These are phyloP conservation scores for Tuber melanosporum DNA, from an alignment of 495 filamentous ascomycete genomes.

Conservation along the genomic window DNA sequence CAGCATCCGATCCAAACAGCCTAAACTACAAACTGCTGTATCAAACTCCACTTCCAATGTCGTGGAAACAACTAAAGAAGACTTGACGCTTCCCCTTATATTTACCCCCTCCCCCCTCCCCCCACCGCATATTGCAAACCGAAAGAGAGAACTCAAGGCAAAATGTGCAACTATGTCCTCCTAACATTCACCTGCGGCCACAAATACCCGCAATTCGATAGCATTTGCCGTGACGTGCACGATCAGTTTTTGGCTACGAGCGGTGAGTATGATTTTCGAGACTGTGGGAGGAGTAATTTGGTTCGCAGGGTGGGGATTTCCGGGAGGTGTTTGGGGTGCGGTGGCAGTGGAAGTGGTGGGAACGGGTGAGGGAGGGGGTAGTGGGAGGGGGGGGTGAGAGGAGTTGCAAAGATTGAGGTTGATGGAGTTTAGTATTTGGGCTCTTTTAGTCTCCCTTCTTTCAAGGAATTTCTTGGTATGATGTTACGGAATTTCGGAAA, in stretches of 20 bases:
- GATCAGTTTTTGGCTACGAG: slow-evolving; percentile 25
- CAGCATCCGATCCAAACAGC: neutral
- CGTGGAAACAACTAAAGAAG: neutral
- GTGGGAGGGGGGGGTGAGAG: neutral
- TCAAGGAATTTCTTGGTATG: neutral
- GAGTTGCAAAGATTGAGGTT: neutral
- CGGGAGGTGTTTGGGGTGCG: neutral
- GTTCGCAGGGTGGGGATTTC: slow-evolving; percentile 3
- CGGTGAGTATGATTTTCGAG: slow-evolving; percentile 18
- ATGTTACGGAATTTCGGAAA: neutral
- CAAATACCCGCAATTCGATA: slow-evolving; percentile 23
- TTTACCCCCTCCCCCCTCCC: neutral
- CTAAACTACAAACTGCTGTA: neutral
- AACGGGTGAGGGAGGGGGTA: neutral
- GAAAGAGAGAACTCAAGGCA: neutral
- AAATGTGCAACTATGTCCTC: slow-evolving; percentile 28
- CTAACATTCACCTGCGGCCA: slow-evolving; percentile 25
- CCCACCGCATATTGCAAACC: neutral
- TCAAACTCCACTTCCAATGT: neutral
- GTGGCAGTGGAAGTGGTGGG: neutral
- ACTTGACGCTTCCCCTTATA: neutral
- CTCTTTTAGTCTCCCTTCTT: neutral
- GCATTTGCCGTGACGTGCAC: slow-evolving; percentile 14
- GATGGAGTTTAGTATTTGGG: neutral
- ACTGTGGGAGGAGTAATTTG: slow-evolving; percentile 16